Conservation (phyloP, 1,284 basidiomycete species). For the Puccinia polysora region DNA sequence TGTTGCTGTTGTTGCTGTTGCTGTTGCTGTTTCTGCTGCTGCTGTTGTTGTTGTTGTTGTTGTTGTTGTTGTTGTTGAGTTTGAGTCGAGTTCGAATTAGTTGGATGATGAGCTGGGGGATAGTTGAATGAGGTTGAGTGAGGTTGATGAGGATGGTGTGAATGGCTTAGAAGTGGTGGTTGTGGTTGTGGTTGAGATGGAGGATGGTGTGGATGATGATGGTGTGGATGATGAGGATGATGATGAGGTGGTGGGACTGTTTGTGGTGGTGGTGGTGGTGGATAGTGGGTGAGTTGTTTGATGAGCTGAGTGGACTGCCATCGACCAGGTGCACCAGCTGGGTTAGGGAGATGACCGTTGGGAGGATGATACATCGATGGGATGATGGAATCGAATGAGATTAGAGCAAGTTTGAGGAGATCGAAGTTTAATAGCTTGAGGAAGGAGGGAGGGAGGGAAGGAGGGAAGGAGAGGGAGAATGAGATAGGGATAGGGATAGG, state of each 20-base stretch:
- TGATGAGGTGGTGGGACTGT: not conserved
- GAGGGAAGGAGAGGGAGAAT: no score
- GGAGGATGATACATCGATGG: slow-evolving; percentile 31
- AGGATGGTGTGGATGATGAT: not conserved
- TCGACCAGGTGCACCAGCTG: not conserved
- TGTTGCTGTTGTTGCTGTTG: slow-evolving; percentile 29
- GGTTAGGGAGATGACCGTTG: slow-evolving; percentile 9
- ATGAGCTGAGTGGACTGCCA: slow-evolving; percentile 35
- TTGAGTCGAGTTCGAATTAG: slow-evolving; percentile 17
- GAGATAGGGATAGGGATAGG: no score
- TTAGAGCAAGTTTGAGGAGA: no score
- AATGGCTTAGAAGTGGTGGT: no score
- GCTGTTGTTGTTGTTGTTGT: slow-evolving; percentile 34
- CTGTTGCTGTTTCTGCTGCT: slow-evolving; percentile 15
- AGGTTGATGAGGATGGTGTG: no score
- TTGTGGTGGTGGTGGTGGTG: slow-evolving; percentile 10
- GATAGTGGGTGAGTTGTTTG: slow-evolving; percentile 21
- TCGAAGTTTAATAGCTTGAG: no score
- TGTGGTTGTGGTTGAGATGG: no score
- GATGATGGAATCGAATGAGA: no score
- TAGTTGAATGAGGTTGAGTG: not conserved
- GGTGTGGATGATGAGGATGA: not conserved
- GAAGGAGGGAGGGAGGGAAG: no score
- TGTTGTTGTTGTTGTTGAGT: slow-evolving; percentile 28
- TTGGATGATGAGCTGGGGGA: not conserved